phyloP scores from a whole-genome alignment of 768 basidiomycete species.

The Tulasnella calospora region DNA sequence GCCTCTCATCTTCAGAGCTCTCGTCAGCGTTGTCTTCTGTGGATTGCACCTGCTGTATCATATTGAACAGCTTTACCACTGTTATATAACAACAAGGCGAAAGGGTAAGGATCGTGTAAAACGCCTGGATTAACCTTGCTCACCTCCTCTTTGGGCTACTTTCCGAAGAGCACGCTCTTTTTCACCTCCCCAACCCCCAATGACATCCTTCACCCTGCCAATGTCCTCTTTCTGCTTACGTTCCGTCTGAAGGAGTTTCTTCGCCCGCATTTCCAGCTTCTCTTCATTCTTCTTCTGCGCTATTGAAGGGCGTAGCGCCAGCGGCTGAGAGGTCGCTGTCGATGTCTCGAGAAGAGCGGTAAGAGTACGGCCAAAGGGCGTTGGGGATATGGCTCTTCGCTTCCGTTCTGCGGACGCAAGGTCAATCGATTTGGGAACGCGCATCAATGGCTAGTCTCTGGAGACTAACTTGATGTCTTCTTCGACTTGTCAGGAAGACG shows the following conservation, averaged over 20 bases:
- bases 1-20: constrained; percentile 45
- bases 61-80: constrained; percentile 86
- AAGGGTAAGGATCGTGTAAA: background rate
- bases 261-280: constrained; percentile 67
- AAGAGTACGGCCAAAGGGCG: constrained; percentile 69
- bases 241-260: constrained; percentile 42
- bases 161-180: constrained; percentile 33
- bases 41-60: constrained; percentile 74
- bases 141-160: constrained; percentile 33
- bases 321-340: constrained; percentile 61
- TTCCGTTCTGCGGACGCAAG: constrained; percentile 51
- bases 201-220: constrained; percentile 32
- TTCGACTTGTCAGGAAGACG: constrained; percentile 58
- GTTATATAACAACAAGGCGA: constrained; percentile 29
- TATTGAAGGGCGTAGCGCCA: constrained; percentile 74
- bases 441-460: background rate
- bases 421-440: background rate
- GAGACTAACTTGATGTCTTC: constrained; percentile 54
- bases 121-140: background rate
- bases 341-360: constrained; percentile 67
- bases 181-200: constrained; percentile 34
- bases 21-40: constrained; percentile 49
- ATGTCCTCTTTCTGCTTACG: constrained; percentile 33
- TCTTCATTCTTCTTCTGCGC: constrained; percentile 65
- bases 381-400: constrained; percentile 68